Evolutionary conservation across 148 eudicot genomes (phyloP).

Genomic region (Talinum fruticosum): DNA sequence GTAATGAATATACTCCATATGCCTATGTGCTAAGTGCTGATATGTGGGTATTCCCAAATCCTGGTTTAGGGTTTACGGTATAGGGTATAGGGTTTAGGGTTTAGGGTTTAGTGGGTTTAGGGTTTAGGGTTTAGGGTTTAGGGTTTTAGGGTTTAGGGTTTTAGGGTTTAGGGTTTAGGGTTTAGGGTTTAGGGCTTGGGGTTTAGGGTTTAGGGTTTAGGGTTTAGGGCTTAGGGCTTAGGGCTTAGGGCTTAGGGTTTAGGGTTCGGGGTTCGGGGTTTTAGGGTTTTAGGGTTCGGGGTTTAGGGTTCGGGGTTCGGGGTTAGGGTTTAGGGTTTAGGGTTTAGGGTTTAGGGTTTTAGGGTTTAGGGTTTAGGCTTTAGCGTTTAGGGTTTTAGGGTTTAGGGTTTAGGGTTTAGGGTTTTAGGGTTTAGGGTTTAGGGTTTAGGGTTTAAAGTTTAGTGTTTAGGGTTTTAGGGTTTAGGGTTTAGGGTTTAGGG

Average conservation of each 20-base stretch:
- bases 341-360: background rate
- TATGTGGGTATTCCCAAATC: background rate
- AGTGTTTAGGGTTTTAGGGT: background rate
- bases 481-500: slow-evolving; percentile 6
- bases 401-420: background rate
- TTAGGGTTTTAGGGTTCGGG: background rate
- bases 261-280: background rate
- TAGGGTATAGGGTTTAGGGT: too few species aligned
- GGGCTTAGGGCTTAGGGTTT: background rate
- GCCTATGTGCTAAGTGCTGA: background rate
- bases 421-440: background rate
- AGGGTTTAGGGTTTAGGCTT: background rate
- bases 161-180: background rate
- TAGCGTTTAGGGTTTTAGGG: background rate
- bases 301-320: background rate
- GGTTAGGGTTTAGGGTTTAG: background rate
- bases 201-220: background rate
- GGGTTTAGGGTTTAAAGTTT: background rate
- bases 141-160: background rate
- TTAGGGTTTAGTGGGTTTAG: too few species aligned
- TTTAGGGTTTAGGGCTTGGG: background rate
- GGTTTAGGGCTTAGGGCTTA: background rate
- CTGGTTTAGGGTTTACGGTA: too few species aligned
- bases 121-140: background rate
- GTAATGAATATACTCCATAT: too few species aligned